A percentile compares a stretch with the other conserved stretches of the same genome.
These are phyloP conservation scores for Lotmaria passim DNA, from an alignment of 208 protist genomes.

Conservation along the genomic window DNA sequence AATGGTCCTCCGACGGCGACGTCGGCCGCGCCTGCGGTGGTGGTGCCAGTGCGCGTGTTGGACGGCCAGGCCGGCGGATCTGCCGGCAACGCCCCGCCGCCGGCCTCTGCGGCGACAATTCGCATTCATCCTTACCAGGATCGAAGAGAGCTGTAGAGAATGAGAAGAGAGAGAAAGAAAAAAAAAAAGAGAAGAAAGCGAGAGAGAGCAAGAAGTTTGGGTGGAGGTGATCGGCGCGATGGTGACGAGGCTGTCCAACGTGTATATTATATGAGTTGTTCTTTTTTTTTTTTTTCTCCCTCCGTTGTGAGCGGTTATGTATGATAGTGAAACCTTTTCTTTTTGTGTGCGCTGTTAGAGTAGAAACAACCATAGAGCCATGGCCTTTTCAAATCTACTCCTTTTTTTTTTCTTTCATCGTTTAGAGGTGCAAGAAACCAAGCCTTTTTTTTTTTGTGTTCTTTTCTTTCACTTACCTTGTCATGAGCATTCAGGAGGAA, in stretches of 20 bases:
- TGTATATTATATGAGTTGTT: not conserved
- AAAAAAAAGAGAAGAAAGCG: too few relatives aligned
- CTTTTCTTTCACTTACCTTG: too few relatives aligned
- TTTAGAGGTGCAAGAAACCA: not conserved
- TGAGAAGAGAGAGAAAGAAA: too few relatives aligned
- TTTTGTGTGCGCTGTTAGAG: too few relatives aligned
- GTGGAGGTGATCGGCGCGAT: too few relatives aligned
- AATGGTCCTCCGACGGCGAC: too few relatives aligned
- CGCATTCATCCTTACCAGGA: slow-evolving; percentile 2
- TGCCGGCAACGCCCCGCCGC: not conserved
- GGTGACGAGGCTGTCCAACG: not conserved
- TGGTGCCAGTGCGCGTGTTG: slow-evolving; percentile 25
- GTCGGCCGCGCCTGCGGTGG: not conserved
- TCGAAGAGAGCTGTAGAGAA: not conserved
- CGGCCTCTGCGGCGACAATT: not conserved
- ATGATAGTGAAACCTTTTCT: too few relatives aligned
- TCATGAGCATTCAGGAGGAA: too few relatives aligned
- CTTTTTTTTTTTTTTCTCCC: not conserved
- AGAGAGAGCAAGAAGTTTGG: not conserved
- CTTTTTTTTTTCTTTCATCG: not conserved
- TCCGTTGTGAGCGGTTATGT: too few relatives aligned
- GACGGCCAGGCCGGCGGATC: not conserved
- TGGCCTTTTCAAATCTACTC: too few relatives aligned
- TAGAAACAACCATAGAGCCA: too few relatives aligned
- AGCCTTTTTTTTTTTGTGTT: not conserved